These are phyloP conservation scores for Cercospora brassicicola DNA, from an alignment of 2,329 filamentous ascomycete genomes.

Conservation along the genomic window DNA sequence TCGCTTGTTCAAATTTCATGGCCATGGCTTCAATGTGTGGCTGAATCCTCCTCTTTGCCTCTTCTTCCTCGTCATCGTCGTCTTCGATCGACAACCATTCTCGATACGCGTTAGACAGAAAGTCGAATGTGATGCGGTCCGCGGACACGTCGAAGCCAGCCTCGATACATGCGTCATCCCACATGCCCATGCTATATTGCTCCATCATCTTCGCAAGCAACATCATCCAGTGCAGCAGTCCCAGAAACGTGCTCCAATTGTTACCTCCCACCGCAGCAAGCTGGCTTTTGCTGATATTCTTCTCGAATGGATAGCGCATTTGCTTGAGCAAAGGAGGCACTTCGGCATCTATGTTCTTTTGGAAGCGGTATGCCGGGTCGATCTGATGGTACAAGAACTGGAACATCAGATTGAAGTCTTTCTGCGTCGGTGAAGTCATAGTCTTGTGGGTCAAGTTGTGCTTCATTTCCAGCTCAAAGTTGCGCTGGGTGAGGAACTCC, in stretches of 20 bases:
- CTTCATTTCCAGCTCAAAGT: conserved; percentile 98
- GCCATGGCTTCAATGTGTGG: conserved; percentile 90
- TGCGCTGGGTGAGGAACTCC: conserved; percentile 88
- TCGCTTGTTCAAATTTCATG: conserved; percentile 77
- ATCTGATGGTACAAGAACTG: conserved; percentile 97
- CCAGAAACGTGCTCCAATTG: conserved; percentile 95
- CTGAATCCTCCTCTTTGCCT: conserved; percentile 72
- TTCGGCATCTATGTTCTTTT: conserved; percentile 93
- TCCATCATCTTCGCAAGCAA: conserved; percentile 93
- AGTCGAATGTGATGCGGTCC: conserved; percentile 92
- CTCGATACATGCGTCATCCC: conserved; percentile 87
- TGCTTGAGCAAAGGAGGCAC: conserved; percentile 91
- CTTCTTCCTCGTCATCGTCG: conserved; percentile 79
- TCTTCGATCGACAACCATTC: conserved; percentile 85
- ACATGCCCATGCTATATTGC: conserved; percentile 72
- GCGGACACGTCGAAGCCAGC: conserved; percentile 82
- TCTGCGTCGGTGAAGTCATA: conserved; percentile 91
- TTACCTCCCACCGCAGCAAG: conserved; percentile 92
- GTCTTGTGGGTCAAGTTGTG: conserved; percentile 87
- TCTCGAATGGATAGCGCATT: conserved; percentile 89
- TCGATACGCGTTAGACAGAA: conserved; percentile 83
- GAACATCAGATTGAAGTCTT: conserved; percentile 97
- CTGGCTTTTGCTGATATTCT: conserved; percentile 93
- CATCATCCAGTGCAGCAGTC: conserved; percentile 98
- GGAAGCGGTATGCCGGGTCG: conserved; percentile 88